These are phyloP conservation scores for Platismatia glauca DNA, from an alignment of 495 filamentous ascomycete species.

Conservation along the genomic window DNA sequence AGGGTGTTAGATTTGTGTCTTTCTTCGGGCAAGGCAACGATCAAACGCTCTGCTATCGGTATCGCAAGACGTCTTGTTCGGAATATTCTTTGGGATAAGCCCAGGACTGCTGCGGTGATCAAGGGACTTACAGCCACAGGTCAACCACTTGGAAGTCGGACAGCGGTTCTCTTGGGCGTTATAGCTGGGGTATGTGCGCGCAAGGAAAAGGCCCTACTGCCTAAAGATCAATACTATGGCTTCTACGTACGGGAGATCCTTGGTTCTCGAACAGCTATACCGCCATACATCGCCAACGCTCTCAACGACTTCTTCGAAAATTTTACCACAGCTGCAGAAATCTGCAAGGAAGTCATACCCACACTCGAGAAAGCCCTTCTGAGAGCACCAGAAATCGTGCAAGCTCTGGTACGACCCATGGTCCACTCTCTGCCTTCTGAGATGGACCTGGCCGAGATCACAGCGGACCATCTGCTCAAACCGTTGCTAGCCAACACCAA, in stretches of 20 bases:
- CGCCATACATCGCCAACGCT: slow-evolving; percentile 60
- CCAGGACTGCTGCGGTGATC: slow-evolving; percentile 31
- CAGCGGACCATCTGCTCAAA: slow-evolving; percentile 64
- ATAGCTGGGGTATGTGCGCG: slow-evolving; percentile 79
- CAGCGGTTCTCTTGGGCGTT: slow-evolving; percentile 57
- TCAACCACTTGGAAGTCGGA: slow-evolving; percentile 27
- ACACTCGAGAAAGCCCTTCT: slow-evolving; percentile 80
- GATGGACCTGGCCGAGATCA: slow-evolving; percentile 67
- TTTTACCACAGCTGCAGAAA: slow-evolving; percentile 67
- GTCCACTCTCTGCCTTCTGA: slow-evolving; percentile 55
- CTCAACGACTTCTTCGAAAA: slow-evolving; percentile 73
- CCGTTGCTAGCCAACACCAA: slow-evolving; percentile 81
- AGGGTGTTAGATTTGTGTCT: slow-evolving; percentile 69
- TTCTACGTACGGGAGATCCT: slow-evolving; percentile 83
- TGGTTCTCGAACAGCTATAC: slow-evolving; percentile 62
- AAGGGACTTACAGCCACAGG: slow-evolving; percentile 51
- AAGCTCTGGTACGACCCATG: slow-evolving; percentile 65
- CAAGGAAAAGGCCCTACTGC: slow-evolving; percentile 47
- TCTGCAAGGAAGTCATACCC: slow-evolving; percentile 67
- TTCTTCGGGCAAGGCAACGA: slow-evolving; percentile 40
- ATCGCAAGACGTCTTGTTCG: slow-evolving; percentile 67
- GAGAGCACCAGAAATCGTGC: slow-evolving; percentile 79
- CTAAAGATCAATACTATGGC: slow-evolving; percentile 60
- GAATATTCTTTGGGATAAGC: slow-evolving; percentile 47
- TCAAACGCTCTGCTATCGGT: slow-evolving; percentile 59